Percentiles rank a stretch among this genome's conserved stretches.
These are phyloP conservation scores for Luffa acutangula DNA, from an alignment of 306 rosid species.

Conservation along the genomic window DNA sequence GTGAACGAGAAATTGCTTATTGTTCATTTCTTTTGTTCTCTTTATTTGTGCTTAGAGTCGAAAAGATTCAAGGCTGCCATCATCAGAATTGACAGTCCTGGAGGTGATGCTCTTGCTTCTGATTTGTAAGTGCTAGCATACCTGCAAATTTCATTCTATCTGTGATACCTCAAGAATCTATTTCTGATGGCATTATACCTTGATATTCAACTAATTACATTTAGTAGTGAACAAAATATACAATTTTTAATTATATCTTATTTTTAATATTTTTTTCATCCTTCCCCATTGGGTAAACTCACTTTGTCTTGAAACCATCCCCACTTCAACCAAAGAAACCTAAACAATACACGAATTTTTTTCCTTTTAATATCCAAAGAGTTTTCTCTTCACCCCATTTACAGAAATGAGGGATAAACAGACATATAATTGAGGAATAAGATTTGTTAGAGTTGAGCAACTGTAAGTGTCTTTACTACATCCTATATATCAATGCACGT, in stretches of 20 bases:
- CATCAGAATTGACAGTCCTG: conserved; percentile 96
- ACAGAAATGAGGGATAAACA: background rate
- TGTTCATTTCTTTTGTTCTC: conserved; percentile 10
- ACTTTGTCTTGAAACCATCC: background rate
- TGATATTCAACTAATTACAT: background rate
- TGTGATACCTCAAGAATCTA: background rate
- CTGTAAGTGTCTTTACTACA: background rate
- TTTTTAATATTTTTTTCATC: background rate
- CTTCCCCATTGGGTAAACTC: background rate
- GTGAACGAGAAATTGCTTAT: background rate
- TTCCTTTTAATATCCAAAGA: background rate
- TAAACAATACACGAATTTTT: background rate
- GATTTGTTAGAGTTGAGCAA: background rate
- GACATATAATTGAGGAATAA: background rate
- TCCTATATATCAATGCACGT: background rate
- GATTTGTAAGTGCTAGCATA: conserved; percentile 78
- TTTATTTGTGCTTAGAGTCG: conserved; percentile 40
- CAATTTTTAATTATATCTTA: background rate
- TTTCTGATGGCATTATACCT: background rate
- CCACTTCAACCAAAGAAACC: background rate
- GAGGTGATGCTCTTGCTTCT: conserved; percentile 99
- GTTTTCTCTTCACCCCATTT: background rate
- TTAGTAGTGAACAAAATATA: background rate
- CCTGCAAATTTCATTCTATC: background rate
- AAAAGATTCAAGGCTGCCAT: conserved; percentile 77